Percentiles rank a stretch among this genome's conserved stretches.
These are phyloP conservation scores for Fistulinella cinereoalba DNA, from an alignment of 1,284 basidiomycete genomes.

Conservation along the genomic window DNA sequence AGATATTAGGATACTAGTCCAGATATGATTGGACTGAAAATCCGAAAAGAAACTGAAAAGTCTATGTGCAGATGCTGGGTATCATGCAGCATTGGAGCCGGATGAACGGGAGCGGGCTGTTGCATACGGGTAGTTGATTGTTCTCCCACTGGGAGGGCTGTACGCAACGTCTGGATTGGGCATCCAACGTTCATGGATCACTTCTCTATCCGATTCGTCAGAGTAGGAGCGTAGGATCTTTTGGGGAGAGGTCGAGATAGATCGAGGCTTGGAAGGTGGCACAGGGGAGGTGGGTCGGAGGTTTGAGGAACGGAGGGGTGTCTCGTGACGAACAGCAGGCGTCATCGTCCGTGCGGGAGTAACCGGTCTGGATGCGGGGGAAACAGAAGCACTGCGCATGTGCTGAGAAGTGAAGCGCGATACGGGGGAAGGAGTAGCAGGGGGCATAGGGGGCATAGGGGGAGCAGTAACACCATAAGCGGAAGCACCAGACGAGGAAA, in stretches of 20 bases:
- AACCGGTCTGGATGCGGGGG: constrained; percentile 44
- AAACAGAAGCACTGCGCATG: constrained; percentile 44
- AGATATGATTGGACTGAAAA: constrained; percentile 20
- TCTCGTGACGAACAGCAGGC: constrained; percentile 35
- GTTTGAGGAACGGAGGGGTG: constrained; percentile 34
- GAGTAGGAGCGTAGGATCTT: constrained; percentile 49
- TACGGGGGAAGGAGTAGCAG: constrained; percentile 37
- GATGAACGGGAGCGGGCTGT: constrained; percentile 32
- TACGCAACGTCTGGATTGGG: constrained; percentile 38
- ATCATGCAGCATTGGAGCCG: constrained; percentile 36
- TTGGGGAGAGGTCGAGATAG: constrained; percentile 42
- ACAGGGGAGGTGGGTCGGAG: constrained; percentile 39
- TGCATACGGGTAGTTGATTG: constrained; percentile 30
- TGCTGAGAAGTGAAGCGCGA: constrained; percentile 50
- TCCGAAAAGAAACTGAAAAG: constrained; percentile 13
- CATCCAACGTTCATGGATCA: constrained; percentile 52
- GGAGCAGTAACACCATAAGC: constrained; percentile 33
- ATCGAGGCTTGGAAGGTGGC: constrained; percentile 44
- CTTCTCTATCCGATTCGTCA: constrained; percentile 46
- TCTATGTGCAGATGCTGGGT: constrained; percentile 22
- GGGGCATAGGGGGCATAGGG: constrained; percentile 30
- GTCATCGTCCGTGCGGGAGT: constrained; percentile 43
- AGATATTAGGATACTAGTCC: constrained; percentile 35
- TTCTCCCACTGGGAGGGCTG: constrained; percentile 31
- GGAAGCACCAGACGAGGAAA: constrained; percentile 37